These are phyloP conservation scores for Abrus pulchellus DNA, from an alignment of 306 rosid species.

Conservation along the genomic window DNA sequence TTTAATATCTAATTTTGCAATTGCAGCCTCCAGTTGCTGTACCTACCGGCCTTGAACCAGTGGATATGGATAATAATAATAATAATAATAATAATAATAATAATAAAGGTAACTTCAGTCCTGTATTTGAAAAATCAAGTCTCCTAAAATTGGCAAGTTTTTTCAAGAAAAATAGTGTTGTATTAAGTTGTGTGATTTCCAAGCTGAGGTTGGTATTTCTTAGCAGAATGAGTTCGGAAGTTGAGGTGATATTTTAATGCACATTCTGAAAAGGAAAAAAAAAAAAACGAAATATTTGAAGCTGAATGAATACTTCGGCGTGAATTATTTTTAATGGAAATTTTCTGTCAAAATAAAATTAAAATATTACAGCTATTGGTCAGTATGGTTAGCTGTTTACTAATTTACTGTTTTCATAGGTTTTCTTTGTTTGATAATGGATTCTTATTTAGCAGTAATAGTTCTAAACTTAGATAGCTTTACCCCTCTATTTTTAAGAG, in stretches of 20 bases:
- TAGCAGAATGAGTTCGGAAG: not conserved
- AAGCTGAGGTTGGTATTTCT: not conserved
- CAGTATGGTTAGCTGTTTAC: not conserved
- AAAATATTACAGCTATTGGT: not conserved
- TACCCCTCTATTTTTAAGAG: not conserved
- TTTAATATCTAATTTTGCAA: slow-evolving; percentile 22
- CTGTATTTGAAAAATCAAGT: slow-evolving; percentile 19
- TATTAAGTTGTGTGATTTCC: slow-evolving; percentile 3
- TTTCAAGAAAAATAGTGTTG: not conserved
- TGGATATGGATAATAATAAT: slow-evolving; percentile 45
- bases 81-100: slow-evolving; percentile 53
- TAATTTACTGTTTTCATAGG: not conserved
- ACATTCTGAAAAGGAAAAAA: not conserved
- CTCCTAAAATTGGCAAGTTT: not conserved
- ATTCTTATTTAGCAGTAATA: not conserved
- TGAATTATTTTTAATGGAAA: not conserved
- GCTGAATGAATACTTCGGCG: not conserved
- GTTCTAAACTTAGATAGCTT: not conserved
- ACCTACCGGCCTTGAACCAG: slow-evolving; percentile 43
- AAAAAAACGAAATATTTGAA: not conserved
- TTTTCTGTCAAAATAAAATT: not conserved
- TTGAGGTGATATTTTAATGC: slow-evolving; percentile 8
- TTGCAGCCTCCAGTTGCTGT: slow-evolving; percentile 53
- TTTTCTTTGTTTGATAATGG: slow-evolving; percentile 10
- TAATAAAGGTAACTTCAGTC: slow-evolving; percentile 48